These are phyloP conservation scores for Ramaria sp. DNA, from an alignment of 768 basidiomycete genomes.

Conservation along the genomic window DNA sequence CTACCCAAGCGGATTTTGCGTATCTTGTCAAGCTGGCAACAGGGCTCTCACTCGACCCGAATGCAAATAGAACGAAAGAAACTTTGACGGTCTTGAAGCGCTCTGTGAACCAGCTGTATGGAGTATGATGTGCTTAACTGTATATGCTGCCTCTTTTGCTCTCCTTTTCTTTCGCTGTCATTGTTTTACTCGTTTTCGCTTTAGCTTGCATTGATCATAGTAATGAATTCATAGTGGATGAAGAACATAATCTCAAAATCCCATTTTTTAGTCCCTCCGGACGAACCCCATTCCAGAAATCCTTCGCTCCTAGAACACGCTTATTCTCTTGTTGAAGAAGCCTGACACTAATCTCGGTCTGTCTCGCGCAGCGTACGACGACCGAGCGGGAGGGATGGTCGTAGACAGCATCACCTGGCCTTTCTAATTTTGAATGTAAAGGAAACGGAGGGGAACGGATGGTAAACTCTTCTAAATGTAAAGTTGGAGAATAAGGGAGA, in stretches of 20 bases:
- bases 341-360: constrained; percentile 40
- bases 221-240: not conserved
- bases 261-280: constrained; percentile 14
- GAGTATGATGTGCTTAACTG: not conserved
- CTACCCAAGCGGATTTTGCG: constrained; percentile 83
- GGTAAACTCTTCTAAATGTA: constrained; percentile 19
- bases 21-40: constrained; percentile 40
- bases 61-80: not conserved
- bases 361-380: constrained; percentile 43
- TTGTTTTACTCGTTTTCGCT: not conserved
- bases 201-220: not conserved
- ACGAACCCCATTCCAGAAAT: constrained; percentile 72
- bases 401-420: constrained; percentile 35
- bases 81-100: constrained; percentile 1
- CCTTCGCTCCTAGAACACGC: constrained; percentile 39
- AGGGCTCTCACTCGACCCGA: not conserved
- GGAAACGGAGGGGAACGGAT: constrained; percentile 6
- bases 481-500: constrained; percentile 16
- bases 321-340: constrained; percentile 54
- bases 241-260: constrained; percentile 4
- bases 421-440: constrained; percentile 14
- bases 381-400: constrained; percentile 29
- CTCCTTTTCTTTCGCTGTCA: not conserved
- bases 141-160: not conserved
- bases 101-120: not conserved